Percentiles rank a stretch among this genome's conserved stretches.
Evolutionary conservation across 306 rosid genomes (phyloP).

Genomic region (Luffa aegyptiaca): DNA sequence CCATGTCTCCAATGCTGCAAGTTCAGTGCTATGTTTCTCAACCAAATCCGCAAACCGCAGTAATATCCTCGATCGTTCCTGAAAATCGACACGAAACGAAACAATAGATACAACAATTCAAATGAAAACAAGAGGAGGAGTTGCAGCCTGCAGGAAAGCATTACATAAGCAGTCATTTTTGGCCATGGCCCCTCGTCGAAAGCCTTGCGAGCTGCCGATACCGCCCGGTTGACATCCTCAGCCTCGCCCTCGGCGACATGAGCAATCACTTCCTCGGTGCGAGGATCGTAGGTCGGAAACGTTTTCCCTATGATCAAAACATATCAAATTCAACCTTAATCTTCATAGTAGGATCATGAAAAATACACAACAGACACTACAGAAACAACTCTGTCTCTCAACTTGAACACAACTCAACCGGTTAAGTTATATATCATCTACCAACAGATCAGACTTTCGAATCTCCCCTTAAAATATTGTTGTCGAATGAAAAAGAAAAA

Average conservation of each 20-base stretch:
- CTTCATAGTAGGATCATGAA: background rate
- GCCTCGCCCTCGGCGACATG: slow-evolving; percentile 72
- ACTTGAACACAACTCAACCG: too few relatives aligned
- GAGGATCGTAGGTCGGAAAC: slow-evolving; percentile 83
- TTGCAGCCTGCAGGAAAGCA: background rate
- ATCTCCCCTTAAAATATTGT: too few relatives aligned
- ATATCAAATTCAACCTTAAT: slow-evolving; percentile 9
- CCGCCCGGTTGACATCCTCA: slow-evolving; percentile 77
- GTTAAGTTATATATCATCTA: too few relatives aligned
- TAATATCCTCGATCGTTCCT: slow-evolving; percentile 78
- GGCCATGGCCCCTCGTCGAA: slow-evolving; percentile 99
- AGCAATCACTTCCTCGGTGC: slow-evolving; percentile 81
- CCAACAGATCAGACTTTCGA: too few relatives aligned
- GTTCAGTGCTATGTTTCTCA: slow-evolving; percentile 60
- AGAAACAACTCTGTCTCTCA: too few relatives aligned
- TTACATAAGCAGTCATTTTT: slow-evolving; percentile 75
- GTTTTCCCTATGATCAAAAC: slow-evolving; percentile 51
- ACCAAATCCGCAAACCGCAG: slow-evolving; percentile 80
- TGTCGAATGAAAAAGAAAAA: too few relatives aligned
- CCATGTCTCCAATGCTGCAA: slow-evolving; percentile 91
- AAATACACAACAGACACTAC: background rate
- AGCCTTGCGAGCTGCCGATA: slow-evolving; percentile 89
- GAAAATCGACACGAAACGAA: slow-evolving; percentile 1
- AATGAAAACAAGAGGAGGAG: background rate
- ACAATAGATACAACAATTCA: background rate